Evolutionary conservation across 208 protist species (phyloP).

Genomic region (Trypanosomatidae sp.): DNA sequence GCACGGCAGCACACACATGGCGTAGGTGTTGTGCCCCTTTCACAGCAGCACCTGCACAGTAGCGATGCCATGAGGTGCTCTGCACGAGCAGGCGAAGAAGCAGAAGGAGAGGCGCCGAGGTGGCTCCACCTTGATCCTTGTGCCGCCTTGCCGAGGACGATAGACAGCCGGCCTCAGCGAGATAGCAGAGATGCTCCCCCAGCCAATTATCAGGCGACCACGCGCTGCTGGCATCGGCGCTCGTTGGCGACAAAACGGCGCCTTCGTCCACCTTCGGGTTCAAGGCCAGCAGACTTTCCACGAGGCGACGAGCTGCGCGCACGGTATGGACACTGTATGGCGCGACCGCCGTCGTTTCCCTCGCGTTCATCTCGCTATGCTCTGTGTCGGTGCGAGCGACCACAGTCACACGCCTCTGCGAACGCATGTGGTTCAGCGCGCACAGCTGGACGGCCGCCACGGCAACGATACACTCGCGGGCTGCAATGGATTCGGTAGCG

Average conservation of each 20-base stretch:
- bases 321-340: background rate
- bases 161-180: background rate
- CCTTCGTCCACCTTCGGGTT: no score
- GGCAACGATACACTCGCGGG: slow-evolving; percentile 2
- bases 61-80: background rate
- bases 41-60: background rate
- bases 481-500: background rate
- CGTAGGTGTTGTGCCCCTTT: background rate
- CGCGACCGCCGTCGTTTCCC: background rate
- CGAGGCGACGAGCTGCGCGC: background rate
- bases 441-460: slow-evolving; percentile 2
- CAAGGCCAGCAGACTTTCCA: background rate
- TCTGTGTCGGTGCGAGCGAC: background rate
- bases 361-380: background rate
- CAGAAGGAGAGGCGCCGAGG: background rate
- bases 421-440: background rate
- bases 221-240: background rate
- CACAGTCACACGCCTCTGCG: background rate
- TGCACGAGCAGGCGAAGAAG: slow-evolving; percentile 10
- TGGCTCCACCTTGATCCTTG: background rate
- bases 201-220: background rate
- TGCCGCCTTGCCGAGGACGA: background rate
- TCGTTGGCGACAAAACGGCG: background rate
- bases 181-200: background rate
- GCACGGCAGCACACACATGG: slow-evolving; percentile 1